Base-by-base conservation (phyloP, 108 stramenopile genomes). In the Parietichytrium sp. region DNA sequence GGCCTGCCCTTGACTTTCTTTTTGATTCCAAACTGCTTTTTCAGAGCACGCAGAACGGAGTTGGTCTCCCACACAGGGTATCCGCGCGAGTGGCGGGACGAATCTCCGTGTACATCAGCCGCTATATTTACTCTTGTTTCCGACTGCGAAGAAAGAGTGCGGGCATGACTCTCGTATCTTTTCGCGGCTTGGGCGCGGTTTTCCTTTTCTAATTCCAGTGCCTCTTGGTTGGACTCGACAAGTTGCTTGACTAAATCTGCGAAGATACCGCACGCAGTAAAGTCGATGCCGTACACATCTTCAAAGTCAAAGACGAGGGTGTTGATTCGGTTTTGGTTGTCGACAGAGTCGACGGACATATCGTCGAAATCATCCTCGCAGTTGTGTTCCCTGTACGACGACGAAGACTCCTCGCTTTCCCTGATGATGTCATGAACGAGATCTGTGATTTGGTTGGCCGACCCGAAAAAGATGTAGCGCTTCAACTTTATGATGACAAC, bases 401-500 rank as follows among this genome's bases (percentile, higher is more conserved):
- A 50, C 18, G n/a, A 50, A 50, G 18, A 33, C 13, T 72, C 61
- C 10, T 7, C 6, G n/a, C 45, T 42, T 33, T 72, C 61, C 10
- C 45, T 42, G 0, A 72, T 33, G 20, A 72, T 72, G 33, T 33
- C 36, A 33, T 42, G 45, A 6, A 72, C 61, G 38, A 72, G 42
- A 15, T 72, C 61, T 6, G 61, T 72, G 33, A 72, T 72, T 27
- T 72, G 61, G 20, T 72, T 72, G 10, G 61, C 61, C 16, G 61
- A 72, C 8, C 61, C 61, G 3, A 72, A 72, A 1, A 72, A 72
- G 45, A 72, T 72, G 61, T 72, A 72, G 29, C 61, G 61, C 1
- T 72, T 72, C 38, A 72, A 42, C 61, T 72, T 72, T 3, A 72
- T 72, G 42, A 72, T 72, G 61, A 72, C 61, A n/a, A 72, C 61